Base-by-base conservation (phyloP, 176 grass and related monocot species). In the Aegilops bicornis region DNA sequence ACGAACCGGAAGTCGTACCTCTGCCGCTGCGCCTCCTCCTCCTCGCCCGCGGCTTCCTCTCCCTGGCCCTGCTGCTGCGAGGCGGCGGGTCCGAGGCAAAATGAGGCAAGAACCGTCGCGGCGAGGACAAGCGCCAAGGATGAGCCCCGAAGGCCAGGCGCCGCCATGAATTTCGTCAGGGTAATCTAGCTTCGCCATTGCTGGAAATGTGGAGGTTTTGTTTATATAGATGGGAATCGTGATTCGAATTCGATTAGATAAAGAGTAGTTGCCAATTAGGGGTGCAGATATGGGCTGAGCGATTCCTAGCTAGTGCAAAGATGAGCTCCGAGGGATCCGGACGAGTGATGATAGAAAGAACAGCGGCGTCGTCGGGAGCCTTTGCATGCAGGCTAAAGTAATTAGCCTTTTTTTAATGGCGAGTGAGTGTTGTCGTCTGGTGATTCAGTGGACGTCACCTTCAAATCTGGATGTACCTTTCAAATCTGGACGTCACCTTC, bases 1-100 rank as follows among this genome's bases (percentile, higher is more conserved):
- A 95, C 75, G 82, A 95, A 97, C 25, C 82, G 85, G 25, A 95
- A 93, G 54, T 59, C 88, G 80, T 87, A 83, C 15, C 58, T n/a
- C 31, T 90, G 79, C 42, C 8, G n/a, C 65, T 76, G 24, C 14
- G 42, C 43, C 17, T 75, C 72, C 73, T 76, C 42, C 43, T 31
- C 31, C 31, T 48, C 72, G 42, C 43, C 73, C 0, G 24, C 61
- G 0, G 7, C 45, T 42, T 48, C 72, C 42, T 76, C 73, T 10
- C 86, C 94, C 85, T 88, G 76, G 4, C 86, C 91, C 85, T 88
- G 80, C 54, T 22, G 54, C 48, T 64, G 85, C 7, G 91, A 85
- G 66, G 33, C 79, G 25, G 64, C 30, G 48, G 20, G 76, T 22
- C 19, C 19, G 67, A 78, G 14, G 56, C 14, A 69, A 17, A 32